A percentile compares a stretch with the other conserved stretches of the same genome.
These are phyloP conservation scores for Olyra latifolia DNA, from an alignment of 176 grass and related monocot genomes.

Conservation along the genomic window DNA sequence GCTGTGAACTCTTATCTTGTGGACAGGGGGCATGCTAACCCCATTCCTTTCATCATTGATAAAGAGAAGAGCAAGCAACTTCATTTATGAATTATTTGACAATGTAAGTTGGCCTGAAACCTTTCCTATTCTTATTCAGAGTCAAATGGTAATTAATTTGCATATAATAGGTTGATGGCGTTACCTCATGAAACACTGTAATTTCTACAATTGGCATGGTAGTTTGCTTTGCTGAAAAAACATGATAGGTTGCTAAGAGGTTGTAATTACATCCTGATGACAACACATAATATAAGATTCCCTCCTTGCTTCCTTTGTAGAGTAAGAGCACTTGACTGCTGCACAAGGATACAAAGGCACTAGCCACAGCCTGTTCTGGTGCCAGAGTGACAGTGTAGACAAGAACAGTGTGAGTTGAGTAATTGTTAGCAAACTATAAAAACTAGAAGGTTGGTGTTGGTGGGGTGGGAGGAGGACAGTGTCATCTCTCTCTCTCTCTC, in stretches of 20 bases:
- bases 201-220: background rate
- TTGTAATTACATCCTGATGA: background rate
- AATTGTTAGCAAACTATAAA: background rate
- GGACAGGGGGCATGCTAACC: background rate
- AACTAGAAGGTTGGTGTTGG: too few relatives aligned
- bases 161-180: background rate
- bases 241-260: background rate
- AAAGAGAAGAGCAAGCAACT: background rate
- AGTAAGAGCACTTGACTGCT: background rate
- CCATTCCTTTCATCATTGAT: background rate
- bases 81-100: background rate
- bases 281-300: background rate
- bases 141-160: conserved; percentile 1
- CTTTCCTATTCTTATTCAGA: background rate
- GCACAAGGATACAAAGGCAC: background rate
- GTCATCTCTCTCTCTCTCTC: too few relatives aligned
- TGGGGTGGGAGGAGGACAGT: too few relatives aligned
- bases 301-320: background rate
- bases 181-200: background rate
- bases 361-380: background rate
- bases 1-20: background rate
- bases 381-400: too few relatives aligned
- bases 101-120: conserved; percentile 15
- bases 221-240: background rate
- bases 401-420: background rate